Percentiles rank a stretch among this genome's conserved stretches.
Evolutionary conservation across 2,329 filamentous ascomycete genomes (phyloP).

Genomic region (Ophiostoma angusticollis): DNA sequence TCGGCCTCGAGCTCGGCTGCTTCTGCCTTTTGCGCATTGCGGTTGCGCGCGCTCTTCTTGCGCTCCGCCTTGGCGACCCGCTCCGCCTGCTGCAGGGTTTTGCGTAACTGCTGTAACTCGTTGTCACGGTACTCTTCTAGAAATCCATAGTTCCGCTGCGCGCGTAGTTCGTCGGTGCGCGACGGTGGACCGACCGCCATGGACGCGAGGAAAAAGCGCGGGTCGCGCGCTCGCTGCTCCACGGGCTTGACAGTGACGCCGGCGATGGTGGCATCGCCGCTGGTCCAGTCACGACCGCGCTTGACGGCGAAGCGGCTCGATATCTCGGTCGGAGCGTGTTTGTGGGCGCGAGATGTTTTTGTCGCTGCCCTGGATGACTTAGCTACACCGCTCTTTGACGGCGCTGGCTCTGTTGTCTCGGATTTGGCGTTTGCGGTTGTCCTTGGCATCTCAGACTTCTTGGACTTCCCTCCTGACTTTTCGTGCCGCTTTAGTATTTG

Average conservation of each 20-base stretch:
- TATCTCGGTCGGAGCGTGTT: constrained; percentile 78
- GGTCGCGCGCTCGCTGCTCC: constrained; percentile 51
- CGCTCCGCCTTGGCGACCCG: constrained; percentile 10
- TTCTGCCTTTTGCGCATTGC: constrained; percentile 1
- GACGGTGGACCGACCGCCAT: constrained; percentile 28
- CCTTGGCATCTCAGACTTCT: background rate
- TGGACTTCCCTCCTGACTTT: constrained; percentile 3
- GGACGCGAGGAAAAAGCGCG: constrained; percentile 65
- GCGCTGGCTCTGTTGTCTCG: background rate
- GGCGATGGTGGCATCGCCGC: constrained; percentile 12
- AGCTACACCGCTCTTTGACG: constrained; percentile 22
- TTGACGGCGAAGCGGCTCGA: constrained; percentile 75
- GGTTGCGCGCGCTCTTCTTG: constrained; percentile 28
- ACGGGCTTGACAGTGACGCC: constrained; percentile 37
- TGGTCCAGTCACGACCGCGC: constrained; percentile 49
- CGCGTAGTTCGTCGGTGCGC: constrained; percentile 38
- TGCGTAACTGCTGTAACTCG: constrained; percentile 68
- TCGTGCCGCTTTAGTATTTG: constrained; percentile 9
- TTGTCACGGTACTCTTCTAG: constrained; percentile 70
- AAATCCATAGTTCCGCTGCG: constrained; percentile 71
- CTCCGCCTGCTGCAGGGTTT: constrained; percentile 52
- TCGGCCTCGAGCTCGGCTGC: constrained; percentile 39
- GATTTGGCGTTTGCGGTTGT: background rate
- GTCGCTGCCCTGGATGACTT: constrained; percentile 10
- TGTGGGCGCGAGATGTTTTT: constrained; percentile 39